phyloP scores from a whole-genome alignment of 129 eudicot genomes.

The Apium graveolens region DNA sequence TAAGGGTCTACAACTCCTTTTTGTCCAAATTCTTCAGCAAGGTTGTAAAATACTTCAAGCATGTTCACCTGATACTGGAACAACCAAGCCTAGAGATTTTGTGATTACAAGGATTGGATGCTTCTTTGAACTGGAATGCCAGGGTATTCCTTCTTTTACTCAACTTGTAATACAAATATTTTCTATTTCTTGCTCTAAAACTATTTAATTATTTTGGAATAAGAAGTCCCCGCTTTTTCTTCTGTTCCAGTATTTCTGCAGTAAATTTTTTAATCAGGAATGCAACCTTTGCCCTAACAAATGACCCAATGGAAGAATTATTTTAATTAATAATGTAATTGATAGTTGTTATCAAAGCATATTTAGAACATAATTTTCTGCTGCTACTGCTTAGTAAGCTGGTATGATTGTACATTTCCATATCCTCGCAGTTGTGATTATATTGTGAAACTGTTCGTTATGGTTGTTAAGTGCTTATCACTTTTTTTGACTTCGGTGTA shows the following conservation, averaged over 20 bases:
- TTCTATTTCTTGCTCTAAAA: not conserved
- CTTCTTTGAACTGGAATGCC: constrained; percentile 95
- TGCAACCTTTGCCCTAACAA: not conserved
- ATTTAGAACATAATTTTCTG: not conserved
- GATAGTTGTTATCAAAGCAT: not conserved
- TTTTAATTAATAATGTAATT: not conserved
- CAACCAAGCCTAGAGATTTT: constrained; percentile 74
- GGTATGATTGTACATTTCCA: not conserved
- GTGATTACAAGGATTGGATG: constrained; percentile 85
- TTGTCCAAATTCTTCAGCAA: constrained; percentile 91
- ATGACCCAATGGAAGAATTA: not conserved
- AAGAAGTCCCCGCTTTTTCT: not conserved
- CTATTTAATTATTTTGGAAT: not conserved
- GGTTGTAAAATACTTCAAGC: constrained; percentile 97
- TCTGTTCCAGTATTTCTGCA: not conserved
- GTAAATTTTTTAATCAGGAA: not conserved
- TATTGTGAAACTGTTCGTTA: not conserved
- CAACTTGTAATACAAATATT: not conserved
- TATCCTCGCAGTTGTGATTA: not conserved
- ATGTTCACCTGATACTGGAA: constrained; percentile 58
- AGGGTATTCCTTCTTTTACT: constrained; percentile 40
- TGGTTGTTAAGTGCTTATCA: not conserved
- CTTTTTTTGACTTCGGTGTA: not conserved
- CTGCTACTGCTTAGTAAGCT: not conserved
- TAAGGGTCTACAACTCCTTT: constrained; percentile 86